Percentiles rank a stretch among this genome's conserved stretches.
These are phyloP conservation scores for Taiozyma sp. DNA, from an alignment of 1,139 yeast species.

Conservation along the genomic window DNA sequence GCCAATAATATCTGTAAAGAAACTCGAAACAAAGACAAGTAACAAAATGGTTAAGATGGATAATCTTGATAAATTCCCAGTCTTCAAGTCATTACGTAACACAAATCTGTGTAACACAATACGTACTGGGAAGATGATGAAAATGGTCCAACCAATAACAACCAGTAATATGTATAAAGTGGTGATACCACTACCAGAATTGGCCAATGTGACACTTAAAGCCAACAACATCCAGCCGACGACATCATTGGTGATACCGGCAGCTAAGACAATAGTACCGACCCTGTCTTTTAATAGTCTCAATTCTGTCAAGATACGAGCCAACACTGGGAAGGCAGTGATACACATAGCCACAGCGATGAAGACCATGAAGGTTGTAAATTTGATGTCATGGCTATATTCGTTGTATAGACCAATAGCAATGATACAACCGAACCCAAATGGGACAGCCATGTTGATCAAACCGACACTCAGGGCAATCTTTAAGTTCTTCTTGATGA, in stretches of 20 bases:
- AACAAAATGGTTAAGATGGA: conserved; percentile 54
- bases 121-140: conserved; percentile 54
- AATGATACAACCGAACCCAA: conserved; percentile 71
- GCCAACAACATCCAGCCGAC: conserved; percentile 83
- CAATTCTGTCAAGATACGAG: conserved; percentile 70
- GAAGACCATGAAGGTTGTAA: conserved; percentile 73
- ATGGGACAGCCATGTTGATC: conserved; percentile 69
- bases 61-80: conserved; percentile 61
- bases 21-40: conserved; percentile 60
- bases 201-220: conserved; percentile 68
- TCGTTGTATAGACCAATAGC: conserved; percentile 62
- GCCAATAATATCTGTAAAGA: conserved; percentile 76
- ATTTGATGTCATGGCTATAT: conserved; percentile 43
- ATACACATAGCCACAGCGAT: conserved; percentile 79
- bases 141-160: conserved; percentile 61
- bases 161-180: conserved; percentile 66
- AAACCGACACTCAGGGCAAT: conserved; percentile 67
- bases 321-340: conserved; percentile 81
- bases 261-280: conserved; percentile 75
- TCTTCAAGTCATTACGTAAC: conserved; percentile 31
- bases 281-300: conserved; percentile 67
- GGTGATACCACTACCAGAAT: conserved; percentile 54
- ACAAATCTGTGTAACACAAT: conserved; percentile 41
- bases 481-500: conserved; percentile 52
- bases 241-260: conserved; percentile 76